Evolutionary conservation across 805 yeast genomes (phyloP).

Genomic region (Debaryomyces tyrocola): DNA sequence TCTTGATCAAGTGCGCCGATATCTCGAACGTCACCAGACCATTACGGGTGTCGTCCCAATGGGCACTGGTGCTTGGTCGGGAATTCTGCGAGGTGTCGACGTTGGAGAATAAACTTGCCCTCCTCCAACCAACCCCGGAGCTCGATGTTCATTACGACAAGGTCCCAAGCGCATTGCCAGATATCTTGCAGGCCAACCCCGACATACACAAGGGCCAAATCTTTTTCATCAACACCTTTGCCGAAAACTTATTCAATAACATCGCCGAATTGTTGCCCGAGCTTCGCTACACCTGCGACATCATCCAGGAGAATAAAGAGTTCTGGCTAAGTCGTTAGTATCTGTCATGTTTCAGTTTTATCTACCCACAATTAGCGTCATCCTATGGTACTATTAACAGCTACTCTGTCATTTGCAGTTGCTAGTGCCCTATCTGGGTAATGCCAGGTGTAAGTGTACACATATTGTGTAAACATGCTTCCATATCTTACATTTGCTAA

Average conservation of each 20-base stretch:
- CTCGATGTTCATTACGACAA: constrained; percentile 23
- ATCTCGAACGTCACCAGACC: constrained; percentile 91
- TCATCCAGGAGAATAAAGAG: constrained; percentile 51
- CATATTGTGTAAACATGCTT: too few relatives aligned
- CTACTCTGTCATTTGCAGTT: too few relatives aligned
- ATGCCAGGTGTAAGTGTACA: too few relatives aligned
- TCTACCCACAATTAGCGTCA: too few relatives aligned
- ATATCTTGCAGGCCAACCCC: constrained; percentile 48
- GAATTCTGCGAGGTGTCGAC: constrained; percentile 71
- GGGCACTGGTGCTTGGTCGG: constrained; percentile 80
- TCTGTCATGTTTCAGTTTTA: not conserved
- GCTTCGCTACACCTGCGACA: constrained; percentile 53
- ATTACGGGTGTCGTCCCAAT: constrained; percentile 68
- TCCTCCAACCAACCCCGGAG: not conserved
- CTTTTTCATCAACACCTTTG: constrained; percentile 81
- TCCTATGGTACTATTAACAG: too few relatives aligned
- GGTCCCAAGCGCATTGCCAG: constrained; percentile 41
- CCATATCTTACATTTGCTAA: too few relatives aligned
- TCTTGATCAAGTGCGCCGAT: constrained; percentile 91
- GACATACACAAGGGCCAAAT: constrained; percentile 69
- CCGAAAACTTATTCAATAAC: constrained; percentile 69
- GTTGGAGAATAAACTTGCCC: constrained; percentile 42
- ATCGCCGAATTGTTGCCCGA: constrained; percentile 63
- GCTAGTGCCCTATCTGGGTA: too few relatives aligned
- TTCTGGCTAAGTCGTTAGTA: constrained; percentile 47